Base-by-base conservation (phyloP, 345 rosid species). In the Camelina laxa region DNA sequence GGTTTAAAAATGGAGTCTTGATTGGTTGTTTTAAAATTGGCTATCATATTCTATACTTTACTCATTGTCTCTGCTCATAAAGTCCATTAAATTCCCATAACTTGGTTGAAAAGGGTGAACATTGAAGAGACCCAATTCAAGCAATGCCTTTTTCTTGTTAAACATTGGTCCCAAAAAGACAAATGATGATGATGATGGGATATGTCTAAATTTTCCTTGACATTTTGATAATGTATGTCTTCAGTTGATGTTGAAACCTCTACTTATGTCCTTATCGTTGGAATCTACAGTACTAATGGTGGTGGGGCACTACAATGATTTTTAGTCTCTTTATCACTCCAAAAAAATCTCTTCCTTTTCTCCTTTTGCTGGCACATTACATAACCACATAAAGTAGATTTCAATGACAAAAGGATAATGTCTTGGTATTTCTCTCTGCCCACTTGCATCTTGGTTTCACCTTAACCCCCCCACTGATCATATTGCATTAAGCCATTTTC, bases 201-300 rank as follows among this genome's bases (percentile, higher is more conserved):
- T 89, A 49, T 74, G 97, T 86, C 83, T 68, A 80, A 54, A 61
- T 81, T 84, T 89, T 83, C 79, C 70, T 85, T 74, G 81, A 84
- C 96, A 90, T 73, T 30, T 30, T 76, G 88, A 86, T 89, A 72
- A 82, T 69, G 59, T 67, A 24, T 84, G 89, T 82, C 91, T 85
- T 67, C 58, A 80, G 77, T 13, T 84, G 84, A 82, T 84, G 78
- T 79, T 82, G 78, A 85, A 66, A 77, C 2, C 58, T 65, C 87
- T 82, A 82, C 38, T 53, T 51, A 41, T 21, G 70, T 73, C 70
- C 47, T 73, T n/a, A 42, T 64, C 55, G n/a, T 62, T 51, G 35
- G 19, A 72, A 27, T 42, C 65, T 72, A 21, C 56, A 50, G 44
- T 45, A 27, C 36, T 39, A 3, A 67, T 48, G 55, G 55, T 62